Conservation (phyloP, 768 basidiomycete genomes). For the Phlebiopsis gigantea region DNA sequence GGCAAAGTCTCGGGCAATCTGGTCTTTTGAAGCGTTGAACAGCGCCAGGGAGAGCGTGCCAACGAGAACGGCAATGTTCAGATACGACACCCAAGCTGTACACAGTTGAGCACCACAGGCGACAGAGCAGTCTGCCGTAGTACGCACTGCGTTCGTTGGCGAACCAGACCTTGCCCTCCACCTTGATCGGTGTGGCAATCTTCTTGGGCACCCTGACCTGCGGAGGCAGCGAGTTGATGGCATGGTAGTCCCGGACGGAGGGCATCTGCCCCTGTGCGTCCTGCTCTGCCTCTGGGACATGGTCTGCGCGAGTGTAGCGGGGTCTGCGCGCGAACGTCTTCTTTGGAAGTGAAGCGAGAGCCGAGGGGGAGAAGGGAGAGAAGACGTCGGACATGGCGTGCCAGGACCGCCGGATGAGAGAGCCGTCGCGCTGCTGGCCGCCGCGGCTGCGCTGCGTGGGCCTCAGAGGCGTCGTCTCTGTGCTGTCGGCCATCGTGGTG, state of each 20-base stretch:
- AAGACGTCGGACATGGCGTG: conserved; percentile 52
- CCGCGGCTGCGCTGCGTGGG: conserved; percentile 9
- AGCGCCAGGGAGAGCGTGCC: conserved; percentile 83
- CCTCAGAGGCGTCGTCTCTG: not conserved
- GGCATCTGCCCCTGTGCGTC: conserved; percentile 51
- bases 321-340: conserved; percentile 30
- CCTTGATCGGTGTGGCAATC: conserved; percentile 73
- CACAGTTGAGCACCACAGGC: not conserved
- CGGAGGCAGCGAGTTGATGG: conserved; percentile 60
- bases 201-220: conserved; percentile 78
- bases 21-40: conserved; percentile 76
- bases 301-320: conserved; percentile 65
- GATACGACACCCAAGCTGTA: conserved; percentile 88
- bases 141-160: conserved; percentile 86
- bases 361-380: conserved; percentile 66
- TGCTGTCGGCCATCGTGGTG: conserved; percentile 12
- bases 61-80: conserved; percentile 79
- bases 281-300: conserved; percentile 57
- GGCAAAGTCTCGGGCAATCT: conserved; percentile 70
- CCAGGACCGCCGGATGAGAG: conserved; percentile 54
- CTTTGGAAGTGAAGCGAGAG: conserved; percentile 45
- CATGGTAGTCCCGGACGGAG: conserved; percentile 67
- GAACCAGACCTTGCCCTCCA: conserved; percentile 97
- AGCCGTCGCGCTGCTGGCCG: conserved; percentile 18
- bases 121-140: conserved; percentile 16